Evolutionary conservation across 2,329 filamentous ascomycete species (phyloP).

Genomic region (Trichoderma sp.): DNA sequence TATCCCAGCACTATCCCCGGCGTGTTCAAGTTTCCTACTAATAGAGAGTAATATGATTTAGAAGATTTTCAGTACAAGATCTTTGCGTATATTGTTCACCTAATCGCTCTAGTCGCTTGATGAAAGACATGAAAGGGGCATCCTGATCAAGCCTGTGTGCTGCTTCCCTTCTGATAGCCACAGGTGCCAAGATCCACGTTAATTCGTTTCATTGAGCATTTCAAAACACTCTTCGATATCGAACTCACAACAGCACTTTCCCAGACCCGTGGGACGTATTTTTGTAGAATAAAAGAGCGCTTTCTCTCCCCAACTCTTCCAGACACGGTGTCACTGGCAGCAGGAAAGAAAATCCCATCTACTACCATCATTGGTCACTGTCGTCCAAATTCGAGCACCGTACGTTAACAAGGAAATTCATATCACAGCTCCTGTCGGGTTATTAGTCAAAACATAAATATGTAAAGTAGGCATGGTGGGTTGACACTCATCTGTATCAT

Average conservation of each 20-base stretch:
- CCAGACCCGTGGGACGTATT: neutral
- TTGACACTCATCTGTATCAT: neutral
- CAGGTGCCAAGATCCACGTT: neutral
- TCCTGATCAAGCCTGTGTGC: neutral
- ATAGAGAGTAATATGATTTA: no score
- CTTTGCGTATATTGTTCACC: neutral
- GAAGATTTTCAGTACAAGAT: no score
- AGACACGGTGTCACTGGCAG: neutral
- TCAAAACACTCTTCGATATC: neutral
- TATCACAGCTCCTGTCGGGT: neutral
- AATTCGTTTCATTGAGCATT: neutral
- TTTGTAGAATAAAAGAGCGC: neutral
- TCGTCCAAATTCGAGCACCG: neutral
- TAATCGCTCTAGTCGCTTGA: neutral
- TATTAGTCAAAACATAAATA: neutral
- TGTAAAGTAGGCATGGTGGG: neutral
- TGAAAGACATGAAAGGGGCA: neutral
- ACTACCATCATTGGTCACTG: slow-evolving; percentile 1
- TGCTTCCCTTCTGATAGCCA: neutral
- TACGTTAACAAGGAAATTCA: neutral
- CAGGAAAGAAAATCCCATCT: slow-evolving; percentile 1
- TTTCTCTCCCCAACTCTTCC: neutral
- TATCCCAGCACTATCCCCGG: no score
- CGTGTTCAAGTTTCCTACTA: no score
- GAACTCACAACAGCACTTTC: neutral